phyloP scores from a whole-genome alignment of 2,329 filamentous ascomycete species.

The Aspergillus sp. region DNA sequence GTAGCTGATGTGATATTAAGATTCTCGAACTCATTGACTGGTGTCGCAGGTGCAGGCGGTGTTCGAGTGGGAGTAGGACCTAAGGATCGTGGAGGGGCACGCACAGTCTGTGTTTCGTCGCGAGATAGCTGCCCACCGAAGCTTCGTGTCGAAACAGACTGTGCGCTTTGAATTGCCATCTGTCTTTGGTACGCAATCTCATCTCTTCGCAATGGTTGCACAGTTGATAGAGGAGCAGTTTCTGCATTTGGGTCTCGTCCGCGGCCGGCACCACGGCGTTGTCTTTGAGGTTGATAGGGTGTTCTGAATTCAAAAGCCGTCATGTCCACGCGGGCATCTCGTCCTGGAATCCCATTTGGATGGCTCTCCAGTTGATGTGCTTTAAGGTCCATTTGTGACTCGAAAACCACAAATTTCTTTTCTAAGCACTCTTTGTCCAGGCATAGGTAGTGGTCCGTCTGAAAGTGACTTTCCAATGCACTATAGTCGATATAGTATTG shows the following conservation, averaged over 20 bases:
- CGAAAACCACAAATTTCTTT: constrained; percentile 97
- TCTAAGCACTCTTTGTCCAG: constrained; percentile 83
- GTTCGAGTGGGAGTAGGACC: constrained; percentile 27
- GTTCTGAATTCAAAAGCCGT: constrained; percentile 78
- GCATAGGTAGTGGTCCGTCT: constrained; percentile 83
- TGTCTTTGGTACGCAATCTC: constrained; percentile 90
- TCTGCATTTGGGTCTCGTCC: constrained; percentile 88
- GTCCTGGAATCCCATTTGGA: constrained; percentile 73
- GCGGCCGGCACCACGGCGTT: constrained; percentile 61
- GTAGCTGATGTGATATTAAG: constrained; percentile 56
- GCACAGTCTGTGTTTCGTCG: constrained; percentile 46
- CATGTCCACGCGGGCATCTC: constrained; percentile 87
- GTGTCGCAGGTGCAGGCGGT: constrained; percentile 27
- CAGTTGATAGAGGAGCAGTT: constrained; percentile 70
- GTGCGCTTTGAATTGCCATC: constrained; percentile 84
- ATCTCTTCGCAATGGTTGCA: constrained; percentile 77
- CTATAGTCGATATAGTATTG: constrained; percentile 93
- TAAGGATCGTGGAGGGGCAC: constrained; percentile 43
- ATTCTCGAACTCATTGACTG: constrained; percentile 49
- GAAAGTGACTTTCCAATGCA: constrained; percentile 81
- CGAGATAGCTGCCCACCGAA: constrained; percentile 83
- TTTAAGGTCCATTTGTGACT: constrained; percentile 90
- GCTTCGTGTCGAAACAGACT: constrained; percentile 73
- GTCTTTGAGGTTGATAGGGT: constrained; percentile 65
- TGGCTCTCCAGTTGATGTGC: constrained; percentile 87